Percentiles rank a stretch among this genome's conserved stretches.
These are phyloP conservation scores for Eurotiales sp. DNA, from an alignment of 2,329 filamentous ascomycete species.

Conservation along the genomic window DNA sequence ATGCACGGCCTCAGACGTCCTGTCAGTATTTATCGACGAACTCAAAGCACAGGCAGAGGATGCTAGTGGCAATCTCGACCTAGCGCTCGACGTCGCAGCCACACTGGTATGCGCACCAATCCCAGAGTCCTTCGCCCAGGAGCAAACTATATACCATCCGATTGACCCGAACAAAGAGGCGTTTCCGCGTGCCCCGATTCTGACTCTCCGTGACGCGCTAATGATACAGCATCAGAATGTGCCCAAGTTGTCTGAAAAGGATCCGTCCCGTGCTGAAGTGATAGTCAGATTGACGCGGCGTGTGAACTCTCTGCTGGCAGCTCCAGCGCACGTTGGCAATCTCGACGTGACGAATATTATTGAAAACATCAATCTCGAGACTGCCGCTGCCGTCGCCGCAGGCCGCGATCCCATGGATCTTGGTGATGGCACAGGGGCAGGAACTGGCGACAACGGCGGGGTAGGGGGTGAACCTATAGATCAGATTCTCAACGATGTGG, in stretches of 20 bases:
- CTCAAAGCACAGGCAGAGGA: conserved; percentile 38
- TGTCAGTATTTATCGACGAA: conserved; percentile 39
- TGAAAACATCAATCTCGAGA: conserved; percentile 39
- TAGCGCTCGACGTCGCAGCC: conserved; percentile 43
- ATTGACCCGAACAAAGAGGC: conserved; percentile 31
- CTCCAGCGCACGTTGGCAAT: conserved; percentile 36
- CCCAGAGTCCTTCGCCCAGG: conserved; percentile 36
- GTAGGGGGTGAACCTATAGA: conserved; percentile 29
- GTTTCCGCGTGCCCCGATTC: conserved; percentile 29
- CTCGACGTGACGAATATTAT: conserved; percentile 43
- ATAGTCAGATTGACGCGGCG: conserved; percentile 45
- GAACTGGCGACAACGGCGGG: conserved; percentile 16
- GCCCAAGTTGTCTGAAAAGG: conserved; percentile 39
- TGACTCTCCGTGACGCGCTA: conserved; percentile 42
- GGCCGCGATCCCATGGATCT: conserved; percentile 32
- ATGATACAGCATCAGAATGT: conserved; percentile 36
- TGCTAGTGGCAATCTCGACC: conserved; percentile 32
- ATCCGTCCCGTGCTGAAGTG: conserved; percentile 42
- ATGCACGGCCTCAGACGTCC: conserved; percentile 37
- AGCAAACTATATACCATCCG: conserved; percentile 34
- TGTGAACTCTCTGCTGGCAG: conserved; percentile 38
- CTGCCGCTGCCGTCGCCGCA: conserved; percentile 3
- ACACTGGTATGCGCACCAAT: conserved; percentile 42
- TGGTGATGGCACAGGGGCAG: conserved; percentile 17
- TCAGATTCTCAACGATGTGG: conserved; percentile 38